Percentiles rank a stretch among this genome's conserved stretches.
Conservation (phyloP, 805 yeast genomes). For the Naumovozyma dairenensis region DNA sequence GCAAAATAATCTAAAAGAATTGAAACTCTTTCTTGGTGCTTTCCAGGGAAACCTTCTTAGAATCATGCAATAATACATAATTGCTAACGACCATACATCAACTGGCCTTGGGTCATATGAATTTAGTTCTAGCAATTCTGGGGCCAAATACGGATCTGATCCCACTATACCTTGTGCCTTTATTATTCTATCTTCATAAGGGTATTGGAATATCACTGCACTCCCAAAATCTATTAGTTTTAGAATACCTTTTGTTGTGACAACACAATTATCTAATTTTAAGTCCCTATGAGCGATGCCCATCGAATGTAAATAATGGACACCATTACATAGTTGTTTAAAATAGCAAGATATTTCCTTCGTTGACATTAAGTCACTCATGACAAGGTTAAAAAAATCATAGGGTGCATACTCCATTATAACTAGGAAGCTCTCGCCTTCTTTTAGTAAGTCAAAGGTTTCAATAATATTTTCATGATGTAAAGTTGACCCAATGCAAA, state of each 20-base stretch:
- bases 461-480: conserved; percentile 73
- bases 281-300: conserved; percentile 92
- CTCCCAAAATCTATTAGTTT: conserved; percentile 92
- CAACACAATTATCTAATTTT: conserved; percentile 89
- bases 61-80: conserved; percentile 84
- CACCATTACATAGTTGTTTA: conserved; percentile 71
- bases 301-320: conserved; percentile 60
- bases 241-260: conserved; percentile 59
- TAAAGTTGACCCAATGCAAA: conserved; percentile 66
- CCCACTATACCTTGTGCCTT: conserved; percentile 84
- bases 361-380: conserved; percentile 71
- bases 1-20: conserved; percentile 62
- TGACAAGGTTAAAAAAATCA: conserved; percentile 87
- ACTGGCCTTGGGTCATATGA: conserved; percentile 76
- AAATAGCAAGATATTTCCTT: conserved; percentile 73
- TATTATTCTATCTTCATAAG: conserved; percentile 46
- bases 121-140: conserved; percentile 59
- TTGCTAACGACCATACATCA: conserved; percentile 91
- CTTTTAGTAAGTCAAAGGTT: conserved; percentile 71
- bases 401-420: conserved; percentile 90
- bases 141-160: conserved; percentile 91
- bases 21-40: conserved; percentile 69
- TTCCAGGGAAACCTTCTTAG: conserved; percentile 92
- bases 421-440: conserved; percentile 51
- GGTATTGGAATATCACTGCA: conserved; percentile 71